Evolutionary conservation across 768 basidiomycete species (phyloP).

Genomic region (Flagelloscypha sp.): DNA sequence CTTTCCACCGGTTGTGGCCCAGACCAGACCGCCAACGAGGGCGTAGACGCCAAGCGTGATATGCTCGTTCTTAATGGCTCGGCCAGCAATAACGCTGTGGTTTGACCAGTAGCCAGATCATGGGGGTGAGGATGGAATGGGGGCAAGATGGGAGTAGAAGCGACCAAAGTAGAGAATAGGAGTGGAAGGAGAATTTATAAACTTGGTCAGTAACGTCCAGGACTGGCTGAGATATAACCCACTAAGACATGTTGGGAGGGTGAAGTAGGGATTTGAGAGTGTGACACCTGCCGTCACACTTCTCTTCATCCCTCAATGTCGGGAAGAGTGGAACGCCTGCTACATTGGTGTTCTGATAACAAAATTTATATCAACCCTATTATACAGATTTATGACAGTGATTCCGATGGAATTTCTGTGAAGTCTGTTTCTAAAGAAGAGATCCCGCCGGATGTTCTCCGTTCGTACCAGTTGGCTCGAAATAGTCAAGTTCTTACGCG

Average conservation of each 20-base stretch:
- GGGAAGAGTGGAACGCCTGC: constrained; percentile 21
- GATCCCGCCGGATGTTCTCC: too few species aligned
- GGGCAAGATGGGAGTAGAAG: too few species aligned
- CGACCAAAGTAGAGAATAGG: not conserved
- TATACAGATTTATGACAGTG: constrained; percentile 26
- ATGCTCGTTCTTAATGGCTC: constrained; percentile 75
- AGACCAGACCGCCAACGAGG: constrained; percentile 41
- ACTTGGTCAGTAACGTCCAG: too few species aligned
- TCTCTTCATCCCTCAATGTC: too few species aligned
- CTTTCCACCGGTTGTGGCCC: constrained; percentile 49
- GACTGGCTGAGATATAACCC: too few species aligned
- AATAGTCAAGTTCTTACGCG: not conserved
- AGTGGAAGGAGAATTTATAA: too few species aligned
- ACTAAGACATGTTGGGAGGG: too few species aligned
- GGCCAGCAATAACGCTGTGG: constrained; percentile 66
- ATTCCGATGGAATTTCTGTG: constrained; percentile 13
- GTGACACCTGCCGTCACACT: too few species aligned
- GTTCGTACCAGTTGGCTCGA: too few species aligned
- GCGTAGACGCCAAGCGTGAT: constrained; percentile 63
- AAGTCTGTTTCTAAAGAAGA: too few species aligned
- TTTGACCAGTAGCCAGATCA: not conserved
- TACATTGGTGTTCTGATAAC: constrained; percentile 43
- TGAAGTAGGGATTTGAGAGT: too few species aligned
- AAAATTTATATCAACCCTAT: constrained; percentile 38
- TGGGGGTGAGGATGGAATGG: constrained; percentile 28